These are phyloP conservation scores for Triglochin maritima DNA, from an alignment of 106 monocot species.

Conservation along the genomic window DNA sequence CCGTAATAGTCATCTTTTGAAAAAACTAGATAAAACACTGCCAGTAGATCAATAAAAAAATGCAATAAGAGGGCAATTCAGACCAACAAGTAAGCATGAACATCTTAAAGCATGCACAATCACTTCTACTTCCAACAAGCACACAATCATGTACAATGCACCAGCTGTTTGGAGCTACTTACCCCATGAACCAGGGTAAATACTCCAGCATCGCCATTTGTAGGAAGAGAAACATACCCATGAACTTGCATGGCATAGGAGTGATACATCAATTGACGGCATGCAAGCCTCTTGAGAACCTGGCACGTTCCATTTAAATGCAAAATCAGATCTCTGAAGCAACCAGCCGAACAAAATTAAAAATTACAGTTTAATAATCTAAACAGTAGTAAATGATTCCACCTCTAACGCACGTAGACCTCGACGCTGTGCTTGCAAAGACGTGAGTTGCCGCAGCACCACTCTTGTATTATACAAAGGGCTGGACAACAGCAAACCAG, in stretches of 20 bases:
- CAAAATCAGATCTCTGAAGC: slow-evolving; percentile 1
- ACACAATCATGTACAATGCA: neutral
- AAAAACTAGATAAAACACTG: no score
- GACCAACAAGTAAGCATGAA: neutral
- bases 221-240: slow-evolving; percentile 48
- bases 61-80: no score
- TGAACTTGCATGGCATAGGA: slow-evolving; percentile 91
- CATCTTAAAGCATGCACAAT: neutral
- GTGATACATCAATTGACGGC: slow-evolving; percentile 78
- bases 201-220: slow-evolving; percentile 13
- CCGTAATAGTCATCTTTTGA: no score
- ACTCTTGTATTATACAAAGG: slow-evolving; percentile 66
- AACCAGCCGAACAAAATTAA: neutral
- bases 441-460: slow-evolving; percentile 70
- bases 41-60: no score
- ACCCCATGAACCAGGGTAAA: slow-evolving; percentile 89
- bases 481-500: slow-evolving; percentile 18
- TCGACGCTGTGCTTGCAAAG: slow-evolving; percentile 73
- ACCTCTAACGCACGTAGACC: slow-evolving; percentile 85
- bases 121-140: neutral
- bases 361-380: neutral
- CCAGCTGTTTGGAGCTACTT: slow-evolving; percentile 7
- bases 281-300: slow-evolving; percentile 81
- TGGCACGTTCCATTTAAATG: slow-evolving; percentile 7
- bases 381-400: neutral